phyloP scores from a whole-genome alignment of 441 rosid species.

The Flueggea neowawraea region DNA sequence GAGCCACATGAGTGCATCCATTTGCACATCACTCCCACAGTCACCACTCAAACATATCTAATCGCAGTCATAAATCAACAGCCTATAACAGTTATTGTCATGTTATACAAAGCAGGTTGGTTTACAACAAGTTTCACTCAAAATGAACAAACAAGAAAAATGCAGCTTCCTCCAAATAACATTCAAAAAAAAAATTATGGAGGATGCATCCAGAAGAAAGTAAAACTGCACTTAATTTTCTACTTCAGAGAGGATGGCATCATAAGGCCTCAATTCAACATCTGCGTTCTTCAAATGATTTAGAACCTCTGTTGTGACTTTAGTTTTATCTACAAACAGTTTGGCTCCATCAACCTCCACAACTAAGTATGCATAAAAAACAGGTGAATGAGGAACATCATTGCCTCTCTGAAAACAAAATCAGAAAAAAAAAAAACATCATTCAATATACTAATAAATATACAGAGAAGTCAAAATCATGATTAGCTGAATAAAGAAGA shows the following conservation, averaged over 20 bases:
- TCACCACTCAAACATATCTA: no score
- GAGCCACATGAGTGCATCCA: no score
- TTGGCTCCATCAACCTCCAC: constrained; percentile 71
- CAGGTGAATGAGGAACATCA: constrained; percentile 97
- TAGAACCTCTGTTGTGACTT: constrained; percentile 74
- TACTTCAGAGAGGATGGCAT: constrained; percentile 71
- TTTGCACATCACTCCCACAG: no score
- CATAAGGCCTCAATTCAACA: constrained; percentile 68
- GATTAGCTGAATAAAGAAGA: background rate
- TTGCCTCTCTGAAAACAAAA: constrained; percentile 74
- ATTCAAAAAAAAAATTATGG: constrained; percentile 2
- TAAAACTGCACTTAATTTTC: constrained; percentile 42
- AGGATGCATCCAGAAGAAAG: constrained; percentile 7
- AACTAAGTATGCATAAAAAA: constrained; percentile 81
- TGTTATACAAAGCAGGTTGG: no score
- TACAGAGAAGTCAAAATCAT: background rate
- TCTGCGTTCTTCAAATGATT: constrained; percentile 75
- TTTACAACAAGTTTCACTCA: no score
- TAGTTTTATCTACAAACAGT: constrained; percentile 65
- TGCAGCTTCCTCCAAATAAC: constrained; percentile 1
- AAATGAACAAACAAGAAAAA: background rate
- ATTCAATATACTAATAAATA: constrained; percentile 1
- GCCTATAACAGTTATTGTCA: no score
- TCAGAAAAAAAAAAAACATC: background rate
- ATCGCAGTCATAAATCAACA: background rate